Evolutionary conservation across 345 rosid genomes (phyloP), one percentile per base, ranked within the genome.

Genomic region (Camelina laxa): DNA sequence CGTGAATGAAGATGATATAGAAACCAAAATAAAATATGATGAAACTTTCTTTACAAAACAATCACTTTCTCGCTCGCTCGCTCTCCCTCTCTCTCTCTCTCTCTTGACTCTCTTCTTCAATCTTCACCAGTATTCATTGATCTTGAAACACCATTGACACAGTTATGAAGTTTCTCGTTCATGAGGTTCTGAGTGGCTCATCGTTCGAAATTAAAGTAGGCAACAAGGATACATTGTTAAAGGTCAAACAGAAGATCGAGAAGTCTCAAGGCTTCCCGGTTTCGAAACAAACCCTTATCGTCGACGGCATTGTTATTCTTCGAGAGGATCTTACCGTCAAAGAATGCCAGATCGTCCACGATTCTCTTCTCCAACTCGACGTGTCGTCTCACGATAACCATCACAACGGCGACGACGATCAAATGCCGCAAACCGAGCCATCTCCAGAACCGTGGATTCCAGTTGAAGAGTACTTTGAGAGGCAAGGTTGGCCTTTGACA

Each of bases 231-330:
- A 85, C 89, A 1, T 76, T 94, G 33, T 80, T 80, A 0, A 86
- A 86, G 51, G 87, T 91, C 83, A 91, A 91, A 76, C 83, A 82
- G 55, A 86, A 87, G 74, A 80, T 94, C 21, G 81, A 83, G 5
- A 86, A 84, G 60, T 84, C 83, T 82, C 88, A 84, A 14, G 79
- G 80, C 5, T 82, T 91, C 6, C 86, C 92, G 12, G 20, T 84
- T 6, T 53, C 73, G 11, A 36, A 36, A 36, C 39, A 36, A 36
- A 36, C 84, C 55, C 80, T 91, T 47, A 60, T 85, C 54, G 85
- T 90, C 84, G 71, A 90, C 8, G 91, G 84, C 67, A 73, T 65
- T 11, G 63, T 83, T 59, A 55, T 27, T 65, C 81, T 12, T 36
- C 2, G 75, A 58, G 96, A 94, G 19, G 88, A 91, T 0, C 80